Evolutionary conservation across 805 yeast genomes (phyloP).

Genomic region (Nakazawaea anatomiae): DNA sequence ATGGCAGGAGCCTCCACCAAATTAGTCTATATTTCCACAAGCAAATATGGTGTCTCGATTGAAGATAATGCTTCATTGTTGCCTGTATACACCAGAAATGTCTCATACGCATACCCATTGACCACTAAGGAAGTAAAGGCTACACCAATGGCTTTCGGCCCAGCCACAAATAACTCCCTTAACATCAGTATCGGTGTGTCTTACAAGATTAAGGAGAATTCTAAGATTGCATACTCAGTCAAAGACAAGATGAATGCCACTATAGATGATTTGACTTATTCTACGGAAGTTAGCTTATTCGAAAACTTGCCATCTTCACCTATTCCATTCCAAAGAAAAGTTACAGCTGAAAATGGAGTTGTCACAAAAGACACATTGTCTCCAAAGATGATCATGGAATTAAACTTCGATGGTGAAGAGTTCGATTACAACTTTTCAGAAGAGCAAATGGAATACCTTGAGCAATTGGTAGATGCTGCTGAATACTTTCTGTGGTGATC

Average conservation of each 20-base stretch:
- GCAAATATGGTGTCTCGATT: conserved; percentile 5
- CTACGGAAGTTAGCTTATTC: conserved; percentile 9
- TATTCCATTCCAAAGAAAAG: conserved; percentile 13
- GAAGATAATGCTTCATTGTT: conserved; percentile 4
- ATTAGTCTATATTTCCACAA: conserved; percentile 10
- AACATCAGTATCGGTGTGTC: conserved; percentile 7
- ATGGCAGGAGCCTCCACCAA: conserved; percentile 10
- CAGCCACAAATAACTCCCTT: conserved; percentile 9
- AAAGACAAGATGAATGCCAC: conserved; percentile 12
- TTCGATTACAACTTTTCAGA: not conserved
- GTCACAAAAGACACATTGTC: conserved; percentile 12
- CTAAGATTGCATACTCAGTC: not conserved
- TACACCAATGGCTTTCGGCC: conserved; percentile 11
- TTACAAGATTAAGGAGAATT: conserved; percentile 8
- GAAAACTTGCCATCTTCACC: conserved; percentile 2
- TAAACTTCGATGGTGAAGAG: not conserved
- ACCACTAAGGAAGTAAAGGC: conserved; percentile 11
- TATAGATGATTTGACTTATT: conserved; percentile 9
- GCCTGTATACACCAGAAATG: conserved; percentile 11
- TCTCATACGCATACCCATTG: conserved; percentile 12
- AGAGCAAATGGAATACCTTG: not conserved
- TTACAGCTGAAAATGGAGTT: conserved; percentile 13
- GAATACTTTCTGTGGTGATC: too few species aligned
- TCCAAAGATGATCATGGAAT: not conserved
- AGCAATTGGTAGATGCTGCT: not conserved